These are phyloP conservation scores for Parathielavia hyrcaniae DNA, from an alignment of 495 filamentous ascomycete genomes.

Conservation along the genomic window DNA sequence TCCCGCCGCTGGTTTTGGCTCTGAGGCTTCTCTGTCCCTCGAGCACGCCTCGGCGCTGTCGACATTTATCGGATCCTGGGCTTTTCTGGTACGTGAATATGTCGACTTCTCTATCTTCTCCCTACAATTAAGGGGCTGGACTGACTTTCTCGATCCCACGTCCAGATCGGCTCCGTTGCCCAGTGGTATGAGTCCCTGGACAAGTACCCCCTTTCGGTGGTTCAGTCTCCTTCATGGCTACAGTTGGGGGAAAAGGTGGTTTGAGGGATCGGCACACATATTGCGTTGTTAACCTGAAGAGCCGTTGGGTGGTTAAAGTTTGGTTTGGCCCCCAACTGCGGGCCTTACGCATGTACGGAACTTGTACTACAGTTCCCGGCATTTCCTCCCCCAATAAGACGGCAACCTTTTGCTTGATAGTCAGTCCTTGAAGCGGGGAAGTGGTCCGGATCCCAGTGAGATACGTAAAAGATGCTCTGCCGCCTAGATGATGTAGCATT, in stretches of 20 bases:
- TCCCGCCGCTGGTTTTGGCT: conserved; percentile 53
- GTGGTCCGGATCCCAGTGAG: too few relatives aligned
- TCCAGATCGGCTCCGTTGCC: conserved; percentile 1
- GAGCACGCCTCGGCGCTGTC: conserved; percentile 50
- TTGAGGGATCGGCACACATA: background rate
- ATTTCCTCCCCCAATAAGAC: too few relatives aligned
- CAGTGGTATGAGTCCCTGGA: conserved; percentile 7
- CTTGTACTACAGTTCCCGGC: too few relatives aligned
- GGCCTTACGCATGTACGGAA: too few relatives aligned
- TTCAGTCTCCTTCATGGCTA: background rate
- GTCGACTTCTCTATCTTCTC: too few relatives aligned
- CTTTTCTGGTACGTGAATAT: conserved; percentile 45
- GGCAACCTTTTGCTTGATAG: too few relatives aligned
- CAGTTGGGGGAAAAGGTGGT: background rate
- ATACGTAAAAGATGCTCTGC: too few relatives aligned
- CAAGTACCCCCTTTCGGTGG: background rate
- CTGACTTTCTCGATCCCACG: background rate
- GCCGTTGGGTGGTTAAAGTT: too few relatives aligned
- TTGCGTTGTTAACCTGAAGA: too few relatives aligned
- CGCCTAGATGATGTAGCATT: too few relatives aligned
- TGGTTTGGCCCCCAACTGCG: background rate
- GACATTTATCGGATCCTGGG: conserved; percentile 66
- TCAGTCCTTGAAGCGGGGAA: too few relatives aligned
- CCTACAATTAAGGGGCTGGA: background rate
- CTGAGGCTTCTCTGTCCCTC: conserved; percentile 37